Conservation (phyloP, 169 alveolate genomes). For the Eimeria maxima region DNA sequence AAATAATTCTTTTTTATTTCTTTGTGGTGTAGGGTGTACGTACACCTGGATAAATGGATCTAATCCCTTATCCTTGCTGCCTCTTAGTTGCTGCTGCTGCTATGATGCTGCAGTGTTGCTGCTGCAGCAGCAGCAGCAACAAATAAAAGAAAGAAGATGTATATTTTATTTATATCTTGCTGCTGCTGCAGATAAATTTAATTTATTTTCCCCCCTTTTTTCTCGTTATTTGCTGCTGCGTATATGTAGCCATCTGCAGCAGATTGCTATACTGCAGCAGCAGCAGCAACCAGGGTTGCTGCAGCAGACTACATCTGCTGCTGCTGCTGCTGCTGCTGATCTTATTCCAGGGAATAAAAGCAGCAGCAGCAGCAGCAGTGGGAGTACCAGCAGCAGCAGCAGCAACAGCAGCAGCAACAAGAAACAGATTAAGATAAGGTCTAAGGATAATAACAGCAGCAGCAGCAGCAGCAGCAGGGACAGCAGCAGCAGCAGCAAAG, state of each 20-base stretch:
- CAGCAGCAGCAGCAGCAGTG: conserved; percentile 2
- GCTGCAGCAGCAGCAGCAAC: conserved; percentile 21
- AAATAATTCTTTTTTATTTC: conserved; percentile 17
- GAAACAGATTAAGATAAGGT: too few species aligned
- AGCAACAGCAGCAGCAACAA: background rate
- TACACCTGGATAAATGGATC: conserved; percentile 69
- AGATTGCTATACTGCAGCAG: conserved; percentile 39
- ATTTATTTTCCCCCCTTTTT: conserved; percentile 36
- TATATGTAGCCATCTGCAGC: conserved; percentile 79
- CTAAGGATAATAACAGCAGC: conserved; percentile 22
- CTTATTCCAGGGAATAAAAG: too few species aligned
- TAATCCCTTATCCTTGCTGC: conserved; percentile 67
- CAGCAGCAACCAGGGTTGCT: background rate
- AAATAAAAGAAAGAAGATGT: too few species aligned
- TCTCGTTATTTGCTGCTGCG: conserved; percentile 65
- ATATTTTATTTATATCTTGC: too few species aligned
- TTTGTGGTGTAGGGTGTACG: conserved; percentile 75
- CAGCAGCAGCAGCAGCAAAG: conserved; percentile 53
- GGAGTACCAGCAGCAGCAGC: background rate
- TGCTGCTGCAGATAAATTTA: background rate
- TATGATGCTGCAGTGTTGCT: conserved; percentile 63
- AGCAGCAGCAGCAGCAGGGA: conserved; percentile 46
- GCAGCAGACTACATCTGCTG: background rate
- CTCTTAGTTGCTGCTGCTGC: conserved; percentile 76
- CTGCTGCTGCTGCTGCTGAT: conserved; percentile 8